Conservation (phyloP, 495 filamentous ascomycete genomes). For the Parathielavia hyrcaniae region DNA sequence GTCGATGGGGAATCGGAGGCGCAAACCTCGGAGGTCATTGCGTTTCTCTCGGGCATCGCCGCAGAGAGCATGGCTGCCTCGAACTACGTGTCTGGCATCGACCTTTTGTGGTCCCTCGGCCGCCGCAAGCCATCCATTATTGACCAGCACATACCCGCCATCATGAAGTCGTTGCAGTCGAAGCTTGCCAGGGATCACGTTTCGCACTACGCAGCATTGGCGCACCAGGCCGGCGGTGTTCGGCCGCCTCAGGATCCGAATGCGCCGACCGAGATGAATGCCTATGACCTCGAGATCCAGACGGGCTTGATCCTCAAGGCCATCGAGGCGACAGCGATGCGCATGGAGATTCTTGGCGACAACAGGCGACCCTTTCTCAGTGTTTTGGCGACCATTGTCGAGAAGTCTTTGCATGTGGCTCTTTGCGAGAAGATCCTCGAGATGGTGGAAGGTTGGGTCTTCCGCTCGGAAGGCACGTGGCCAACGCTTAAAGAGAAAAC, state of each 20-base stretch:
- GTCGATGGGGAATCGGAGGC: conserved; percentile 71
- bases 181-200: conserved; percentile 94
- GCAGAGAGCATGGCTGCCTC: conserved; percentile 71
- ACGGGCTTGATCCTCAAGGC: conserved; percentile 86
- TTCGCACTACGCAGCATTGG: conserved; percentile 56
- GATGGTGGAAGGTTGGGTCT: conserved; percentile 95
- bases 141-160: conserved; percentile 74
- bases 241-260: conserved; percentile 41
- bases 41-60: conserved; percentile 71
- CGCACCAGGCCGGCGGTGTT: conserved; percentile 39
- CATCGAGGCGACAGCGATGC: conserved; percentile 80
- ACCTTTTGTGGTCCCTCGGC: conserved; percentile 86
- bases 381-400: conserved; percentile 86
- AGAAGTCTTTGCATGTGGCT: conserved; percentile 77
- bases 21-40: conserved; percentile 70
- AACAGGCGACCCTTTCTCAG: conserved; percentile 88
- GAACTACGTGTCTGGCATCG: conserved; percentile 80
- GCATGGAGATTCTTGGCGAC: conserved; percentile 92
- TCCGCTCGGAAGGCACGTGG: conserved; percentile 85
- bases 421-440: conserved; percentile 87
- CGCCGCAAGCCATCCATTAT: conserved; percentile 75
- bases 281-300: conserved; percentile 76
- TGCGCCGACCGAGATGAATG: conserved; percentile 55
- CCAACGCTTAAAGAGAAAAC: conserved; percentile 97
- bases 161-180: conserved; percentile 90